phyloP scores from a whole-genome alignment of 2,329 filamentous ascomycete species.

The Calonectria honghensis region DNA sequence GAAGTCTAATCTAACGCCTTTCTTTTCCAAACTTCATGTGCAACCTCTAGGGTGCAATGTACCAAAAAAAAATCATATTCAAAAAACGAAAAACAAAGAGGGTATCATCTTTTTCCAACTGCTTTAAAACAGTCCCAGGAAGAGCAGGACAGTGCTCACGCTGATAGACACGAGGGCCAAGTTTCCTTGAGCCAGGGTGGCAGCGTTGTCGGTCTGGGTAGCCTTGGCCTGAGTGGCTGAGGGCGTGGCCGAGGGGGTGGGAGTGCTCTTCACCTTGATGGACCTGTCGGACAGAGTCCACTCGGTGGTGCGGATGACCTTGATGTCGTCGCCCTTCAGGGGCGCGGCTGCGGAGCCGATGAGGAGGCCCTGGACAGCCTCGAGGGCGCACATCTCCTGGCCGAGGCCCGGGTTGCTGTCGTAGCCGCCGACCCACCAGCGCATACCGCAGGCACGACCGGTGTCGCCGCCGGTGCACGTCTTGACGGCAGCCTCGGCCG shows the following conservation, averaged over 20 bases:
- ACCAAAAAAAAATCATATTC: slow-evolving; percentile 24
- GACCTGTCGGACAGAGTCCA: slow-evolving; percentile 46
- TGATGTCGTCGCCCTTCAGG: slow-evolving; percentile 68
- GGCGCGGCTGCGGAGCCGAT: slow-evolving; percentile 66
- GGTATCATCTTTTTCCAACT: slow-evolving; percentile 10
- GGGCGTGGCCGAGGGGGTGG: slow-evolving; percentile 21
- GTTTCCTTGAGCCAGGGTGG: slow-evolving; percentile 41
- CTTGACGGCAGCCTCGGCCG: slow-evolving; percentile 73
- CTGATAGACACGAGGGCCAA: slow-evolving; percentile 48
- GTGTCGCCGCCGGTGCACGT: slow-evolving; percentile 74
- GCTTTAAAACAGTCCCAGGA: slow-evolving; percentile 46
- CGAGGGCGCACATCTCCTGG: slow-evolving; percentile 79
- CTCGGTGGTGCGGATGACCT: slow-evolving; percentile 61
- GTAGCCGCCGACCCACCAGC: slow-evolving; percentile 76
- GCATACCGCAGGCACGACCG: slow-evolving; percentile 75
- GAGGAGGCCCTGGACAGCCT: slow-evolving; percentile 77
- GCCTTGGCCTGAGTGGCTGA: slow-evolving; percentile 42
- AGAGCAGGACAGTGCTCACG: slow-evolving; percentile 47
- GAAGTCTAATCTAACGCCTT: slow-evolving; percentile 42
- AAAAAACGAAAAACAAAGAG: slow-evolving; percentile 35
- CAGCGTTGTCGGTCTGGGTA: slow-evolving; percentile 49
- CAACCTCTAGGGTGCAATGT: slow-evolving; percentile 43
- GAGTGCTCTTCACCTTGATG: slow-evolving; percentile 42
- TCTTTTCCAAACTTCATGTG: slow-evolving; percentile 42
- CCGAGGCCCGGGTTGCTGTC: slow-evolving; percentile 75